These are phyloP conservation scores for Macroventuria anomochaeta DNA, from an alignment of 2,329 filamentous ascomycete species.

Conservation along the genomic window DNA sequence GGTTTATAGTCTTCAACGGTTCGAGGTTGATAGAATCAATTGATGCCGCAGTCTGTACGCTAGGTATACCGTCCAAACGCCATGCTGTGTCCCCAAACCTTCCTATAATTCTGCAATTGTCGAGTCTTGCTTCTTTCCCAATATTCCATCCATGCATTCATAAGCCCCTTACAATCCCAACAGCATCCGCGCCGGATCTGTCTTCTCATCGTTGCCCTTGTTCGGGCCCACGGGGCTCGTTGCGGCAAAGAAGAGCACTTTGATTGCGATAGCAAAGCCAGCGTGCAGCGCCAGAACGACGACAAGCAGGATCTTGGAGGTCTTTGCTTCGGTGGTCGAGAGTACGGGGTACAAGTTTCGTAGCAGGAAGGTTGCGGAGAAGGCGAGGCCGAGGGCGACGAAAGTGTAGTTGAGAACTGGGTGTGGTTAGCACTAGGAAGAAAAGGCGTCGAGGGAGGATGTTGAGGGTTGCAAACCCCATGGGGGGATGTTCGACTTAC, in stretches of 20 bases:
- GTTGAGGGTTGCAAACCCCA: not conserved
- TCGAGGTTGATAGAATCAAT: no score
- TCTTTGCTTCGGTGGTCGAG: constrained; percentile 89
- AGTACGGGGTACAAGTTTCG: constrained; percentile 72
- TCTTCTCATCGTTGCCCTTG: constrained; percentile 31
- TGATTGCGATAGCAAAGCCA: constrained; percentile 91
- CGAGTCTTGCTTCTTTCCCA: no score
- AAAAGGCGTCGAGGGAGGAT: not conserved
- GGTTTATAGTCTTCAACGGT: no score
- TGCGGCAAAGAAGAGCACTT: constrained; percentile 91
- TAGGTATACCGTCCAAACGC: no score
- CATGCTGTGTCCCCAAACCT: no score
- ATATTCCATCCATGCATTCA: no score
- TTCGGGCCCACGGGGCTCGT: constrained; percentile 48
- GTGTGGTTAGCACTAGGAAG: not conserved
- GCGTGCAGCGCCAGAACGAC: constrained; percentile 85
- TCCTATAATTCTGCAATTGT: no score
- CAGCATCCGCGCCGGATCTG: constrained; percentile 31
- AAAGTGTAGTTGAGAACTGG: constrained; percentile 87
- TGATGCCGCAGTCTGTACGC: no score
- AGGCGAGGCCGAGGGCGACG: constrained; percentile 68
- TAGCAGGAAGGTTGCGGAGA: constrained; percentile 49
- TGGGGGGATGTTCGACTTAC: constrained; percentile 41
- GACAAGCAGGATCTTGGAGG: constrained; percentile 84
- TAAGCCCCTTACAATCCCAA: constrained; percentile 4